Evolutionary conservation across 345 rosid genomes (phyloP), one percentile per base, ranked within the genome.

Genomic region (Angophora floribunda): DNA sequence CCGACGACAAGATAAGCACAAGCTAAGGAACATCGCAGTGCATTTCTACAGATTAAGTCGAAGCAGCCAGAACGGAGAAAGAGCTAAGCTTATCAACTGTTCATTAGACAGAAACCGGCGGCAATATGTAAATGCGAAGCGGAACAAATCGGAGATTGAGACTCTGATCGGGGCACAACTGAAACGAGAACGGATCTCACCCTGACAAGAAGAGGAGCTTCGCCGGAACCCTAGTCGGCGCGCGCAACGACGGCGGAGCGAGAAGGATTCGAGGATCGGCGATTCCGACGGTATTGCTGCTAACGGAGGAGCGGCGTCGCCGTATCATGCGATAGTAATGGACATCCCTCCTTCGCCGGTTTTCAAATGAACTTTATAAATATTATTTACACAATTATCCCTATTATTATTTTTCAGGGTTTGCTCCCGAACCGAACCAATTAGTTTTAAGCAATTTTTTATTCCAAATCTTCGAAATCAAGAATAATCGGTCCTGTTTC

Each of bases 401-500:
- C 3, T 0, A 22, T 22, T 55, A 26, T 55, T 55, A 1, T 55
- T 55, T 8, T 55, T 55, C 0, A 9, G 28, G 1, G 1, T 22
- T 26, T 22, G 2, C 59, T 1, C 2, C 12, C 5, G 1, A 21
- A 55, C 8, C 61, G 2, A 55, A 55, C 21, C 1, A 2, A 0
- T 2, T 19, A 1, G 21, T 53, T 53, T 2, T 0, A 0, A 26
- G 61, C 0, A 2, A 22, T 55, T 0, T 28, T 8, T 55, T 5
- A 22, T 55, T 55, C 9, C 28, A 22, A 55, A 55, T 55, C 22
- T 55, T 55, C 22, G 28, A n/a, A n/a, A n/a, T n/a, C n/a, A n/a
- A n/a, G n/a, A n/a, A n/a, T n/a, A n/a, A n/a, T n/a, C n/a, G 0
- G 22, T 55, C 61, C 2, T 2, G 2, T 55, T 55, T 22, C 1